These are phyloP conservation scores for Fusarium siculi DNA, from an alignment of 2,329 filamentous ascomycete species.

Conservation along the genomic window DNA sequence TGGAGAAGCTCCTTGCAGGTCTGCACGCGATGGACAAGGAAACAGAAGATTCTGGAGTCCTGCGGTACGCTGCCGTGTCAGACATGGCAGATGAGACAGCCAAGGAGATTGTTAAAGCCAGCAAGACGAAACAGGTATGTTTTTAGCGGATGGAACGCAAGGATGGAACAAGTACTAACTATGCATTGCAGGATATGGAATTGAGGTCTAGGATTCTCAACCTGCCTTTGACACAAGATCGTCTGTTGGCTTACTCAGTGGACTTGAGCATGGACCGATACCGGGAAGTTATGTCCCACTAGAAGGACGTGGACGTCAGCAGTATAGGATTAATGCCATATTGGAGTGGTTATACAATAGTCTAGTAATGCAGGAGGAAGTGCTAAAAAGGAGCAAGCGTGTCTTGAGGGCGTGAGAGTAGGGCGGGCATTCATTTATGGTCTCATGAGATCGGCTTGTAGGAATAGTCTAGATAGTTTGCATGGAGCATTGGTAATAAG, in stretches of 20 bases:
- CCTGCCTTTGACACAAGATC: slow-evolving; percentile 77
- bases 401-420: slow-evolving; percentile 3
- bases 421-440: slow-evolving; percentile 12
- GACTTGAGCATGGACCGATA: slow-evolving; percentile 78
- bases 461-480: slow-evolving; percentile 42
- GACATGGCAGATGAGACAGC: slow-evolving; percentile 84
- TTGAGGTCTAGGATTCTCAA: slow-evolving; percentile 60
- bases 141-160: background rate
- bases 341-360: slow-evolving; percentile 29
- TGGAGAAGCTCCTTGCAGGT: slow-evolving; percentile 67
- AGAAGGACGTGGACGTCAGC: slow-evolving; percentile 11
- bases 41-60: slow-evolving; percentile 60
- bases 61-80: slow-evolving; percentile 74
- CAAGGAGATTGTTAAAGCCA: slow-evolving; percentile 67
- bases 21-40: slow-evolving; percentile 65
- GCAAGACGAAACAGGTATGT: slow-evolving; percentile 68
- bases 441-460: slow-evolving; percentile 37
- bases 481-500: slow-evolving; percentile 11
- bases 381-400: slow-evolving; percentile 12
- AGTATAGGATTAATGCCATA: slow-evolving; percentile 18
- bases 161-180: slow-evolving; percentile 29
- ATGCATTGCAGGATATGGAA: slow-evolving; percentile 48
- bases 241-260: slow-evolving; percentile 75
- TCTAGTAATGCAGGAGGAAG: slow-evolving; percentile 27
- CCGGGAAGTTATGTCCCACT: slow-evolving; percentile 67